Percentiles rank a stretch among this genome's conserved stretches.
Conservation (phyloP, 345 rosid species). For the Citrus glauca region DNA sequence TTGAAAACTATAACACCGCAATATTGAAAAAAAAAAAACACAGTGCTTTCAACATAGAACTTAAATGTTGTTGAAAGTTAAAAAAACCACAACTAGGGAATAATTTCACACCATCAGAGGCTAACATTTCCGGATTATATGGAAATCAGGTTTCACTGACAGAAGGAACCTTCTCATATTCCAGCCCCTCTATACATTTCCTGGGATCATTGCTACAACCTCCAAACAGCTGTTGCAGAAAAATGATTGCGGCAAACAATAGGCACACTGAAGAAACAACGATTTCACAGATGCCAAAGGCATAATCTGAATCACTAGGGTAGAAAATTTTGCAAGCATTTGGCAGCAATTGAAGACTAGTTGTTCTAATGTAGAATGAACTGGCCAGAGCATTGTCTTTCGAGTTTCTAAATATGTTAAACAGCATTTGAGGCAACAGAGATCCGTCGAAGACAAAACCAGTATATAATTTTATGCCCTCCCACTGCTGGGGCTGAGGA, state of each 20-base stretch:
- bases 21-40: background rate
- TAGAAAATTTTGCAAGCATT: slow-evolving; percentile 34
- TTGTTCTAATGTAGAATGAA: slow-evolving; percentile 37
- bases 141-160: background rate
- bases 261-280: slow-evolving; percentile 24
- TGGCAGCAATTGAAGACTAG: slow-evolving; percentile 36
- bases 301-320: slow-evolving; percentile 21
- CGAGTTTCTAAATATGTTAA: slow-evolving; percentile 37
- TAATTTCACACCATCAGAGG: background rate
- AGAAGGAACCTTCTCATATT: slow-evolving; percentile 32
- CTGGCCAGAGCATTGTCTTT: slow-evolving; percentile 27
- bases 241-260: slow-evolving; percentile 29
- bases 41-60: too few relatives aligned
- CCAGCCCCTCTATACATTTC: slow-evolving; percentile 17
- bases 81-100: background rate
- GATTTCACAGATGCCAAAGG: slow-evolving; percentile 35
- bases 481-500: slow-evolving; percentile 9
- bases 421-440: slow-evolving; percentile 42
- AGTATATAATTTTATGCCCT: slow-evolving; percentile 28
- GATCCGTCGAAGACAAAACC: slow-evolving; percentile 45
- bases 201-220: slow-evolving; percentile 32
- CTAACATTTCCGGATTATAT: background rate
- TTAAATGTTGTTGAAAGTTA: too few relatives aligned
- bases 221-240: slow-evolving; percentile 48
- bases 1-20: background rate